Evolutionary conservation across 2,329 filamentous ascomycete species (phyloP), one percentile per base, ranked within the genome.

Genomic region (Torrubiellomyces zombiae): DNA sequence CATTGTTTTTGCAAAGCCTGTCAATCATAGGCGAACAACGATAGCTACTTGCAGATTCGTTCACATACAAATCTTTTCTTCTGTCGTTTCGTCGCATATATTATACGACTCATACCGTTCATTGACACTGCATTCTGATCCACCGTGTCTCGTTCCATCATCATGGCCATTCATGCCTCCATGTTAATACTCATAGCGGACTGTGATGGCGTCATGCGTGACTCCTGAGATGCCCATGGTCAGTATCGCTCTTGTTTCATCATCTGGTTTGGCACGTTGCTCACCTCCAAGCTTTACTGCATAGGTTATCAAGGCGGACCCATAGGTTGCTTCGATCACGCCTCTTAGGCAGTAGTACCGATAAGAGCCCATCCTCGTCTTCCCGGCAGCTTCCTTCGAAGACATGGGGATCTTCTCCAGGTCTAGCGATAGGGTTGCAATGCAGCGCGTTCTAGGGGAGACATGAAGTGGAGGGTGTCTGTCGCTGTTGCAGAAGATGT

Each of bases 301-400:
- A 32, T 53, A 53, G 9, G 45, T 51, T 28, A 53, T 43, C 35
- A 49, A 47, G 24, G 49, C 49, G 23, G 49, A 51, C n/a, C 40
- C 47, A 29, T 52, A 53, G 16, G 35, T 43, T 25, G 48, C 49
- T 24, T 53, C 47, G 18, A 53, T 51, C 5, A 37, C 45, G 5
- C 49, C 49, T 21, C 39, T 39, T 20, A 53, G 28, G 25, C 47
- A 51, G 30, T 49, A 50, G 26, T 53, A 53, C 14, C 42, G 43
- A 27, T 52, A 46, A 30, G 37, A 41, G 4, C 48, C 48, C 41
- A 53, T 47, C 22, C 42, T 38, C 5, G 34, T 44, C 25, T 42
- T 40, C n/a, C 35, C 40, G 2, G 49, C 44, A 1, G 36, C 37
- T 16, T 32, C 28, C 25, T 47, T 50, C 7, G 42, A 39, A 12